phyloP scores from a whole-genome alignment of 2,329 filamentous ascomycete species.

The Fusarium tjaetaba region DNA sequence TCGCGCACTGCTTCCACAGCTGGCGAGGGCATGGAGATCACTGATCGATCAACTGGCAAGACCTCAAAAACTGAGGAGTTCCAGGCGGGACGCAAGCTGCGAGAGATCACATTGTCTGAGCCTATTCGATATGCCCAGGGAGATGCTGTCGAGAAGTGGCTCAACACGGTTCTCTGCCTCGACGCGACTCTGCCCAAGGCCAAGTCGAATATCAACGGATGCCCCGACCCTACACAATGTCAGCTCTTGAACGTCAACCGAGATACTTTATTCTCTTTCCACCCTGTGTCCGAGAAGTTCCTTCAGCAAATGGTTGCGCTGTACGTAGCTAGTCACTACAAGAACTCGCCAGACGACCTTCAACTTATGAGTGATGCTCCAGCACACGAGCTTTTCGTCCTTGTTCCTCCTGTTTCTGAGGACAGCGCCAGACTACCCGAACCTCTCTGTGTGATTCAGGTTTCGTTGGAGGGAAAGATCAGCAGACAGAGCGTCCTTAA shows the following conservation, averaged over 20 bases:
- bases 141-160: slow-evolving; percentile 93
- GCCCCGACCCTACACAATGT: slow-evolving; percentile 89
- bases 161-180: slow-evolving; percentile 92
- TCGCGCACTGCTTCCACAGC: slow-evolving; percentile 72
- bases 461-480: slow-evolving; percentile 93
- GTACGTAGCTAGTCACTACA: slow-evolving; percentile 97
- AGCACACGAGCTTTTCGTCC: slow-evolving; percentile 93
- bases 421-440: slow-evolving; percentile 84
- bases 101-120: slow-evolving; percentile 92
- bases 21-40: slow-evolving; percentile 70
- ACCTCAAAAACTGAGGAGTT: slow-evolving; percentile 71
- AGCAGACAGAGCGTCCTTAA: slow-evolving; percentile 92
- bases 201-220: slow-evolving; percentile 77
- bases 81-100: slow-evolving; percentile 78
- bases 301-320: slow-evolving; percentile 98
- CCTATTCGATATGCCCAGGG: slow-evolving; percentile 94
- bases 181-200: slow-evolving; percentile 89
- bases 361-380: slow-evolving; percentile 98
- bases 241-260: slow-evolving; percentile 94
- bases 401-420: slow-evolving; percentile 86
- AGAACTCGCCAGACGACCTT: slow-evolving; percentile 97
- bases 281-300: slow-evolving; percentile 96
- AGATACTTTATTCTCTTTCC: slow-evolving; percentile 97
- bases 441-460: slow-evolving; percentile 92
- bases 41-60: slow-evolving; percentile 83